Evolutionary conservation across 805 yeast genomes (phyloP), one percentile per base, ranked within the genome.

Genomic region (Barnettozyma botsteinii): DNA sequence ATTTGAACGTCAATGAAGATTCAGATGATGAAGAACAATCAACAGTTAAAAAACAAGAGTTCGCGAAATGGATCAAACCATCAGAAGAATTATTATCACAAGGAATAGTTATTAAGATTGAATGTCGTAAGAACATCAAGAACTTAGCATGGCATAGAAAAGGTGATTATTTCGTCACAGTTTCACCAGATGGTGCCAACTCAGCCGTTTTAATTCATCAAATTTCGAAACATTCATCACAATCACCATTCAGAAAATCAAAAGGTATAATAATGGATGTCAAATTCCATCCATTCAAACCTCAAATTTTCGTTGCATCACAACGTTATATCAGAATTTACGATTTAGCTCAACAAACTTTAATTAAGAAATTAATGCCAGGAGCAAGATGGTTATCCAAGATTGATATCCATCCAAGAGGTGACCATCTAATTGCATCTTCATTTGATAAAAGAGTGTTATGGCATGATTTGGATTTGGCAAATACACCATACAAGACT

Each of bases 251-350:
- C 77, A 75, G 79, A 51, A 86, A 86, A 63, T 77, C 95, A 26
- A 85, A 85, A 67, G 98, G 98, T 50, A 82, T 91, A 47, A 81
- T 89, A 33, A 88, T 88, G 81, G 95, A 88, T 60, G 97, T 96
- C 47, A 84, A 83, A 62, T 93, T 93, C 79, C 98, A 93, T 64
- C 98, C 98, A 23, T 81, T 85, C 67, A 81, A 85, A 56, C 98
- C 98, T 19, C 94, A 86, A 59, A 72, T 93, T 46, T 85, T 85
- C 56, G 98, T 93, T 37, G 88, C 91, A 53, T 85, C 96, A 10
- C 98, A 93, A 68, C 76, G 98, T 57, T 85, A 88, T 52, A 75
- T 93, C 48, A 79, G 96, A 52, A 77, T 93, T 39, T 93, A 93
- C 63, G 96, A 93, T 61, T 73, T 93, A 54, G 77, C 94, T 21